Base-by-base conservation (phyloP, 441 rosid species). In the Arabidopsis hybrid region DNA sequence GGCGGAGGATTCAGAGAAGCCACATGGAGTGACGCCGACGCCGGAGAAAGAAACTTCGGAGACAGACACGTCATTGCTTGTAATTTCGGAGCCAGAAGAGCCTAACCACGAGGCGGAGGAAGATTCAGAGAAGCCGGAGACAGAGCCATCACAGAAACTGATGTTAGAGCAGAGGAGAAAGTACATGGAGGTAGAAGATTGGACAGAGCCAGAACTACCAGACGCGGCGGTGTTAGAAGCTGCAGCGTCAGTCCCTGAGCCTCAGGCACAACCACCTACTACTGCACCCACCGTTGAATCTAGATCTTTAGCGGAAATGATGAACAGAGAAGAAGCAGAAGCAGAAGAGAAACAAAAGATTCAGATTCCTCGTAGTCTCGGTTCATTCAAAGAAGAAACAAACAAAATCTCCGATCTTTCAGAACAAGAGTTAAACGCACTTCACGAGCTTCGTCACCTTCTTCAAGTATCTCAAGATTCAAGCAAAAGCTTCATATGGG, bases 401-500 rank as follows among this genome's bases (percentile, higher is more conserved):
- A 81, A 72, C 67, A 72, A 61, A 34, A 77, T 83, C 64, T 77
- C 80, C n/a, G 87, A 86, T 12, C 89, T 86, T 65, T 72, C 85
- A 8, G 86, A 78, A 17, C 21, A 14, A 13, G 85, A 88, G 51
- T 50, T 71, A 78, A 85, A 82, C 78, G 83, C 89, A 18, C 80
- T 88, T 12, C 84, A 79, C 43, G 82, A 86, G 52, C 81, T 88
- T 29, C 86, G 71, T 47, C 53, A 71, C 63, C 81, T 86, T 47
- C 78, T 88, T 34, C 85, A 79, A 65, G 89, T 87, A 77, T 87
- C 92, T 6, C 58, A 62, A 71, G 18, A 53, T 21, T 36, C 79
- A 71, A 1, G 77, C 61, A 66, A 82, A 85, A 72, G 69, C 86
- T 45, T 76, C 62, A 84, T 91, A 34, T 92, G 96, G 92, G 92